phyloP scores from a whole-genome alignment of 139 green algal genomes.

The Yamagishiella unicocca region DNA sequence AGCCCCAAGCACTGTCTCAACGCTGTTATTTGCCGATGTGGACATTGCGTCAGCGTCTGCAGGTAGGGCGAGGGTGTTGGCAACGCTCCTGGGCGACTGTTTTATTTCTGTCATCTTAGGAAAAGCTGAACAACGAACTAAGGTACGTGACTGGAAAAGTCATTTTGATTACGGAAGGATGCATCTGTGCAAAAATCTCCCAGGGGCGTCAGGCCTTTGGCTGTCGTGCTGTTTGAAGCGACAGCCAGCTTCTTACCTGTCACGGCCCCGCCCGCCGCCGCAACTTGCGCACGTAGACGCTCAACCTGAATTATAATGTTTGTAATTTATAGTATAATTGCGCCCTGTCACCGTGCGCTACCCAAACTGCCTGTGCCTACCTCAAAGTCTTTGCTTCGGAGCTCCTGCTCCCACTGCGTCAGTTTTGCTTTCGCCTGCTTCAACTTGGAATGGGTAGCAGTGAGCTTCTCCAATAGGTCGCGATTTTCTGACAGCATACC shows the following conservation, averaged over 20 bases:
- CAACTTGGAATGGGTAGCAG: conserved; percentile 50
- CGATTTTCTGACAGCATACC: conserved; percentile 49
- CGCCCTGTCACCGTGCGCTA: too few relatives aligned
- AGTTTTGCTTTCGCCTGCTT: conserved; percentile 44
- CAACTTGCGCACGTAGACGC: conserved; percentile 13
- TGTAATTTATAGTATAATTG: too few relatives aligned
- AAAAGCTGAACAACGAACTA: too few relatives aligned
- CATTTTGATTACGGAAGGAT: too few relatives aligned
- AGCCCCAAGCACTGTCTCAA: neutral
- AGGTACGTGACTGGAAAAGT: neutral
- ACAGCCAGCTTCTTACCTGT: conserved; percentile 3
- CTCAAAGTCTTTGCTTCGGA: conserved; percentile 16
- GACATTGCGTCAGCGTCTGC: conserved; percentile 1
- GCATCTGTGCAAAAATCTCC: too few relatives aligned
- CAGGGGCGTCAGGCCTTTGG: too few relatives aligned
- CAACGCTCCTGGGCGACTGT: too few relatives aligned
- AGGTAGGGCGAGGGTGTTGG: too few relatives aligned
- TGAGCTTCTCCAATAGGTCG: conserved; percentile 49
- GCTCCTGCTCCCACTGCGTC: conserved; percentile 19
- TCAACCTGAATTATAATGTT: neutral
- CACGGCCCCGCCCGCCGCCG: neutral
- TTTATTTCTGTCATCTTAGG: too few relatives aligned
- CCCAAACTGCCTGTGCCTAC: neutral
- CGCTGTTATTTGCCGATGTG: neutral
- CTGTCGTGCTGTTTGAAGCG: neutral